Evolutionary conservation across 1,139 yeast genomes (phyloP).

Genomic region (Hemisphaericaspora xylanilytica): DNA sequence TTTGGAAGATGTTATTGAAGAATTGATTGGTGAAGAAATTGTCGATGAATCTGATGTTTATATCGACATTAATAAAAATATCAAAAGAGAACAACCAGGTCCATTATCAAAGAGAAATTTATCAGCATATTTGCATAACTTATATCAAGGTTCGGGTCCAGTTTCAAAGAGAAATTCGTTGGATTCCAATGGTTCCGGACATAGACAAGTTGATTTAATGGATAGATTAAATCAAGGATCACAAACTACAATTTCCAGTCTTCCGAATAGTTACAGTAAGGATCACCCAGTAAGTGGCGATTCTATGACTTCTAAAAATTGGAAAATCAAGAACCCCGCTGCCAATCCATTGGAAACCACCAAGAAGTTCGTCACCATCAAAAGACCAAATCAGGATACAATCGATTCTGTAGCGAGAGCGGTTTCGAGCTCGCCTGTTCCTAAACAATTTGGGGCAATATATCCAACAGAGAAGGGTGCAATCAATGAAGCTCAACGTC

Average conservation of each 20-base stretch:
- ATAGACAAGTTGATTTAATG: conserved; percentile 10
- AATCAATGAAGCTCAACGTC: conserved; percentile 29
- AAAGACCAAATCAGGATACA: conserved; percentile 43
- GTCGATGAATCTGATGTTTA: conserved; percentile 97
- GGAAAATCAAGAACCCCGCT: conserved; percentile 71
- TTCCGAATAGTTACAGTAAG: conserved; percentile 9
- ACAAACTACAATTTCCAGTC: conserved; percentile 10
- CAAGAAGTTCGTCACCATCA: conserved; percentile 68
- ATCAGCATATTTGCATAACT: conserved; percentile 63
- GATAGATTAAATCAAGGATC: conserved; percentile 13
- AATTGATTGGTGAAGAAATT: conserved; percentile 94
- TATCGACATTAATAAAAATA: conserved; percentile 84
- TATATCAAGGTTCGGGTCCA: conserved; percentile 38
- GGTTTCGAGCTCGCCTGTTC: conserved; percentile 10
- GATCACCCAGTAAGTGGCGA: not conserved
- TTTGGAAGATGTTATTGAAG: conserved; percentile 95
- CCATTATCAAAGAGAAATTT: conserved; percentile 75
- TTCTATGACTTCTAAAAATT: conserved; percentile 18
- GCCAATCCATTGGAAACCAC: conserved; percentile 75
- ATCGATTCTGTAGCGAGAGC: conserved; percentile 25
- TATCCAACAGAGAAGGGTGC: conserved; percentile 55
- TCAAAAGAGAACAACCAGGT: conserved; percentile 80
- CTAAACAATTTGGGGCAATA: conserved; percentile 37
- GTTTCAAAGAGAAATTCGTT: conserved; percentile 40
- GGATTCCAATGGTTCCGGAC: conserved; percentile 18